Conservation (phyloP, 2,329 filamentous ascomycete genomes). For the Hirsutella rhossiliensis region DNA sequence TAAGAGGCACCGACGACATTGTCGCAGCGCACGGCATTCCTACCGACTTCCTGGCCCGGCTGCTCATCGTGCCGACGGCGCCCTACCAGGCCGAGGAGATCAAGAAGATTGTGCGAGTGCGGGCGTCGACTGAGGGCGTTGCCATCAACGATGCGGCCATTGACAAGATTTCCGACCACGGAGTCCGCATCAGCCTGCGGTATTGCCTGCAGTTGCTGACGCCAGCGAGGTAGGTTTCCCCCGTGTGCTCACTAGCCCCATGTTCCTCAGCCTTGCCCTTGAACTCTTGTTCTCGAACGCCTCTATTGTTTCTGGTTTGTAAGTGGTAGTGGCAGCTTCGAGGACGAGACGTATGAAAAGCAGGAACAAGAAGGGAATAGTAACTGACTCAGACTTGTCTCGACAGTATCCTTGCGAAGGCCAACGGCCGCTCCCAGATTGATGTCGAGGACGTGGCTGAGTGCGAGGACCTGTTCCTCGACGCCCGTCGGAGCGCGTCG, state of each 20-base stretch:
- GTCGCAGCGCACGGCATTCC: conserved; percentile 88
- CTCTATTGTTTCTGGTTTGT: conserved; percentile 6
- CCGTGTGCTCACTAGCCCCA: neutral
- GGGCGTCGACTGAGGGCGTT: conserved; percentile 71
- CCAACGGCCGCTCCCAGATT: conserved; percentile 66
- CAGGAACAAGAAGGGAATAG: neutral
- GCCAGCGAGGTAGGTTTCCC: conserved; percentile 53
- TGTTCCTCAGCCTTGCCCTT: neutral
- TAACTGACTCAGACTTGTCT: conserved; percentile 16
- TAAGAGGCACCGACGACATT: conserved; percentile 74
- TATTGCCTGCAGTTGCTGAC: conserved; percentile 90
- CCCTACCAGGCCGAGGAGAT: conserved; percentile 84
- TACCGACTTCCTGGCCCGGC: conserved; percentile 80
- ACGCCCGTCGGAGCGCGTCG: conserved; percentile 64
- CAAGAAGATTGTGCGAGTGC: conserved; percentile 78
- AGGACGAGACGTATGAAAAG: neutral
- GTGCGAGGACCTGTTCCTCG: conserved; percentile 75
- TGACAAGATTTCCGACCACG: conserved; percentile 76
- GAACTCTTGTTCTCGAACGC: neutral
- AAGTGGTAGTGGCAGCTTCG: neutral
- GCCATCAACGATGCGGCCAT: conserved; percentile 71
- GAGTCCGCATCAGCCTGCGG: conserved; percentile 77
- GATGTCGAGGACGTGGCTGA: conserved; percentile 67
- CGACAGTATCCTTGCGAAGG: conserved; percentile 70
- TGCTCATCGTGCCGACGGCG: conserved; percentile 92